Conservation (phyloP, 1,139 yeast species). For the Zygosaccharomyces sapae region DNA sequence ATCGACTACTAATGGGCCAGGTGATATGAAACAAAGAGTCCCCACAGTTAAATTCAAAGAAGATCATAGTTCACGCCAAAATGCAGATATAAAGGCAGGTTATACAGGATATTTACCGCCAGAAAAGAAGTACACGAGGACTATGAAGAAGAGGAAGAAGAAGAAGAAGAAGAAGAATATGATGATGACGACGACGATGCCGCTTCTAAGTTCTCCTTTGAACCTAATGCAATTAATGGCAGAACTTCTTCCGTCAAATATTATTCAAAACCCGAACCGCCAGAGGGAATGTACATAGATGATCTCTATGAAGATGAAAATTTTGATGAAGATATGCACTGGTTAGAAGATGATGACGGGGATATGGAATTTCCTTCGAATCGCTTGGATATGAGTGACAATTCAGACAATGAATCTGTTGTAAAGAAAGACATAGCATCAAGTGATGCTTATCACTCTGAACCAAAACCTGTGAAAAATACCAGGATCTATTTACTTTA, state of each 20-base stretch:
- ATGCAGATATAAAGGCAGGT: slow-evolving; percentile 7
- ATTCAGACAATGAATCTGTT: slow-evolving; percentile 6
- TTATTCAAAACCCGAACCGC: slow-evolving; percentile 38
- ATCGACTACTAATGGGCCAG: background rate
- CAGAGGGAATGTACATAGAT: slow-evolving; percentile 37
- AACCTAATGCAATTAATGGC: slow-evolving; percentile 51
- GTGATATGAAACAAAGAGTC: background rate
- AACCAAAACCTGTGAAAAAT: slow-evolving; percentile 17
- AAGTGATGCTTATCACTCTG: background rate
- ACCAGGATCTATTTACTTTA: slow-evolving; percentile 28
- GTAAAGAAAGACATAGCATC: background rate
- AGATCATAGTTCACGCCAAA: slow-evolving; percentile 4
- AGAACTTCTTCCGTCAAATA: slow-evolving; percentile 61
- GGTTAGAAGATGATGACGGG: slow-evolving; percentile 38
- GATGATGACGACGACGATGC: slow-evolving; percentile 28
- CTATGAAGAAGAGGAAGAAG: slow-evolving; percentile 22
- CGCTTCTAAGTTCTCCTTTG: slow-evolving; percentile 56
- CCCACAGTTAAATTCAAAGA: background rate
- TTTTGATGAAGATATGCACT: slow-evolving; percentile 49
- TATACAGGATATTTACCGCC: slow-evolving; percentile 12
- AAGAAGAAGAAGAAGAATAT: too few relatives aligned
- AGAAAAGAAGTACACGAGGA: slow-evolving; percentile 13
- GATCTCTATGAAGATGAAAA: slow-evolving; percentile 49
- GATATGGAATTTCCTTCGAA: slow-evolving; percentile 40
- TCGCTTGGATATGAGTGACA: slow-evolving; percentile 26